Percentiles rank a stretch among this genome's conserved stretches.
Conservation (phyloP, 345 rosid genomes). For the Zanthoxylum bungeanum region DNA sequence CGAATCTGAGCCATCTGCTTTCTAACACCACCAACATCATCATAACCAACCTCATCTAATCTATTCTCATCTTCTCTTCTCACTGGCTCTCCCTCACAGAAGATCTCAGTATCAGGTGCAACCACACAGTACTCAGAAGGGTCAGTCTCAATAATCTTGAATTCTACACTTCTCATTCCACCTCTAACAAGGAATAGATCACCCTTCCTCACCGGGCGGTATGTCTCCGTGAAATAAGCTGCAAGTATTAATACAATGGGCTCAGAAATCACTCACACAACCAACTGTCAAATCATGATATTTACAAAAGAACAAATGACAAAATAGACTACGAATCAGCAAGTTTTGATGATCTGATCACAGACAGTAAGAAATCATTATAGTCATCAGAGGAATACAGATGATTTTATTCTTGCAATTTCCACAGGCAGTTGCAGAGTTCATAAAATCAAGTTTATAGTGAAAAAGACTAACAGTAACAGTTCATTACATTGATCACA, state of each 20-base stretch:
- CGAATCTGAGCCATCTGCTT: slow-evolving; percentile 99
- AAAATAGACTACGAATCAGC: not conserved
- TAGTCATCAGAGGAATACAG: not conserved
- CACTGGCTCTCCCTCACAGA: slow-evolving; percentile 97
- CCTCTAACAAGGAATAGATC: slow-evolving; percentile 95
- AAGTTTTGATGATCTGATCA: not conserved
- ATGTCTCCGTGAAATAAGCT: slow-evolving; percentile 95
- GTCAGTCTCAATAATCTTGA: slow-evolving; percentile 86
- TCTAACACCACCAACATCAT: slow-evolving; percentile 98
- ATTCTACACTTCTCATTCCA: slow-evolving; percentile 96
- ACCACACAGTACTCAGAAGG: slow-evolving; percentile 92
- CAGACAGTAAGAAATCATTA: not conserved
- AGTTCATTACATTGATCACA: not conserved
- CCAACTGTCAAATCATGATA: not conserved
- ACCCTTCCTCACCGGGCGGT: slow-evolving; percentile 96
- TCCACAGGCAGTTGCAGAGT: not conserved
- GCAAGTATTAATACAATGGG: slow-evolving; percentile 21
- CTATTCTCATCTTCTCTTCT: slow-evolving; percentile 91
- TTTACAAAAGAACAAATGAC: not conserved
- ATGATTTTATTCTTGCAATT: not conserved
- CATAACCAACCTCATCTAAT: slow-evolving; percentile 92
- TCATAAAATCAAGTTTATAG: not conserved
- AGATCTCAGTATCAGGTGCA: slow-evolving; percentile 94
- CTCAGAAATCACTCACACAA: slow-evolving; percentile 17
- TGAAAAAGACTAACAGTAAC: not conserved